Percentiles rank a stretch among this genome's conserved stretches.
Conservation (phyloP, 768 basidiomycete genomes). For the Termitomyces sp. region DNA sequence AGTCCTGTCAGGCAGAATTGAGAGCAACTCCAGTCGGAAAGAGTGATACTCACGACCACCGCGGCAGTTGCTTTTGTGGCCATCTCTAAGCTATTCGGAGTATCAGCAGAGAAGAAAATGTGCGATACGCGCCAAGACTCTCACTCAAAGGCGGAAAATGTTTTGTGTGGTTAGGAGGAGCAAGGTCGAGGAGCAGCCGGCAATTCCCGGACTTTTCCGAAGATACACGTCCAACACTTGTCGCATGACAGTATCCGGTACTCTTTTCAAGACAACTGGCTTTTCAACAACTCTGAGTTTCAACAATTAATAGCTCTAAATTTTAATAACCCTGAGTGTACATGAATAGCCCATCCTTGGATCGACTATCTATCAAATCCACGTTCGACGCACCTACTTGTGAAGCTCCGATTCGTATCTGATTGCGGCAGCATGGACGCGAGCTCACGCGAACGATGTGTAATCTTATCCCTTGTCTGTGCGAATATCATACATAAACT, state of each 20-base stretch:
- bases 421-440: background rate
- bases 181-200: constrained; percentile 23
- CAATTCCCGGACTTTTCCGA: constrained; percentile 32
- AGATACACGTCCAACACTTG: background rate
- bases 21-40: background rate
- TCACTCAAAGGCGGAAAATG: constrained; percentile 14
- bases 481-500: too few species aligned
- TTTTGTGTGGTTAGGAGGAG: constrained; percentile 18
- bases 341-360: background rate
- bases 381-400: background rate
- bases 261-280: too few species aligned
- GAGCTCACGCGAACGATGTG: background rate
- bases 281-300: too few species aligned
- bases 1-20: constrained; percentile 49
- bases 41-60: constrained; percentile 46
- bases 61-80: constrained; percentile 67
- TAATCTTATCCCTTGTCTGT: background rate
- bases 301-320: too few species aligned
- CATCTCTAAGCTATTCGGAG: constrained; percentile 33
- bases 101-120: constrained; percentile 7
- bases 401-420: background rate
- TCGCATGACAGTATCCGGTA: too few species aligned
- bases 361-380: background rate
- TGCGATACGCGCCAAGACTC: constrained; percentile 12
- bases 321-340: too few species aligned